Conservation (phyloP, 2,329 filamentous ascomycete genomes). For the Penicillium corylophilum region DNA sequence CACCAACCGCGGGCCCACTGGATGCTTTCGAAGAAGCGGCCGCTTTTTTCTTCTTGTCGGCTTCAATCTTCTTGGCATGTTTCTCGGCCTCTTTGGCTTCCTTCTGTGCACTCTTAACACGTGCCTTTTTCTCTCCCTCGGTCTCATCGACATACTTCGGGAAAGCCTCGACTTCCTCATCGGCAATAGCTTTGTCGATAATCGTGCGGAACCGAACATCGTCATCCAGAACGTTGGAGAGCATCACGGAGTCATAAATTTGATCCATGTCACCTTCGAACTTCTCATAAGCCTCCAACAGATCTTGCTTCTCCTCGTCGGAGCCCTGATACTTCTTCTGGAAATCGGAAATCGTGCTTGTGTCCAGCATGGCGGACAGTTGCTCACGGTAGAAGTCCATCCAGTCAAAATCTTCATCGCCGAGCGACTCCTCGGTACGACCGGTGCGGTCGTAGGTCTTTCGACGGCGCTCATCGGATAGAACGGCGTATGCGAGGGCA, state of each 20-base stretch:
- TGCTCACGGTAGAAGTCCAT: conserved; percentile 83
- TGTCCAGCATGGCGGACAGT: conserved; percentile 72
- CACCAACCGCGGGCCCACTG: conserved; percentile 35
- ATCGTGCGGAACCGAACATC: conserved; percentile 80
- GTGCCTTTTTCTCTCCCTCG: conserved; percentile 60
- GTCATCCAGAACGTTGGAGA: conserved; percentile 79
- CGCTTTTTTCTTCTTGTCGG: conserved; percentile 66
- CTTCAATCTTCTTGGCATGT: conserved; percentile 70
- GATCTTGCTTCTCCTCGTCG: conserved; percentile 76
- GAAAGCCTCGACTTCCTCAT: conserved; percentile 65
- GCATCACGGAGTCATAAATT: conserved; percentile 81
- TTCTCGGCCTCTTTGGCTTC: conserved; percentile 74
- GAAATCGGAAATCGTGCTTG: conserved; percentile 73
- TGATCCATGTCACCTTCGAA: conserved; percentile 71
- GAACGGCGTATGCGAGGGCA: conserved; percentile 89
- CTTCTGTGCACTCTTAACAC: conserved; percentile 61
- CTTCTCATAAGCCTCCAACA: conserved; percentile 73
- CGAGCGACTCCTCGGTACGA: conserved; percentile 78
- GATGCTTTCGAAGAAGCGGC: conserved; percentile 30
- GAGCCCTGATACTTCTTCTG: conserved; percentile 77
- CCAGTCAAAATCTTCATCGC: conserved; percentile 81
- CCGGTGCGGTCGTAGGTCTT: conserved; percentile 87
- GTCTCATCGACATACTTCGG: conserved; percentile 71
- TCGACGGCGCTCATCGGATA: conserved; percentile 78
- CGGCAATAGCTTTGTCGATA: conserved; percentile 76